Conservation (phyloP, 2,329 filamentous ascomycete species). For the Pyrenophora seminiperda region DNA sequence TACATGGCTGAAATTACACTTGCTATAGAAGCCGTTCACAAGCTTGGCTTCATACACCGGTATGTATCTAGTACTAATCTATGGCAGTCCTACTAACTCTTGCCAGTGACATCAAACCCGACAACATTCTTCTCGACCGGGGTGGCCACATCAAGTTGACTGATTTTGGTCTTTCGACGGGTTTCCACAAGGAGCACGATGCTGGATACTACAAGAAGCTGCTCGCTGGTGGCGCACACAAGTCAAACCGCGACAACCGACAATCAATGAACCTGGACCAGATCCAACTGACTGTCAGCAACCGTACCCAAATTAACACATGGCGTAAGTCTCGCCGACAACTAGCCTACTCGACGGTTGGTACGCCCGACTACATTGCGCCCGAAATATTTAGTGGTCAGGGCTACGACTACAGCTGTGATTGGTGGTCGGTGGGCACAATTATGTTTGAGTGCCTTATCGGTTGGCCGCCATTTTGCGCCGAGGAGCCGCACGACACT, state of each 20-base stretch:
- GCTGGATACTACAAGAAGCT: conserved; percentile 98
- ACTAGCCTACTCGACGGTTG: conserved; percentile 97
- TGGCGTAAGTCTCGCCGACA: conserved; percentile 95
- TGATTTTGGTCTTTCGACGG: conserved; percentile 96
- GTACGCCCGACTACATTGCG: conserved; percentile 97
- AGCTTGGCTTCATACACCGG: conserved; percentile 97
- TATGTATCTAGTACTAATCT: conserved; percentile 54
- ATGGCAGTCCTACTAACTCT: conserved; percentile 29
- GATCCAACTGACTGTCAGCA: conserved; percentile 97
- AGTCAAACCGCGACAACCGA: conserved; percentile 66
- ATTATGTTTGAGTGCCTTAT: conserved; percentile 99
- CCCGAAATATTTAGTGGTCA: conserved; percentile 97
- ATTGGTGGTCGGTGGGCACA: conserved; percentile 98
- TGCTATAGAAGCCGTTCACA: conserved; percentile 98
- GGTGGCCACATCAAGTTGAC: conserved; percentile 98
- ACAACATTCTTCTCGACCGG: conserved; percentile 95
- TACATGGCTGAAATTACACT: conserved; percentile 98
- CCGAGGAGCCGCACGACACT: conserved; percentile 95
- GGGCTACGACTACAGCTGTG: conserved; percentile 94
- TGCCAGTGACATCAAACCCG: conserved; percentile 92
- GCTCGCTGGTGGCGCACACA: conserved; percentile 68
- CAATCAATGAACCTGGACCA: conserved; percentile 96
- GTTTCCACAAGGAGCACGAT: conserved; percentile 96
- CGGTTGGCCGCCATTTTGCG: conserved; percentile 98
- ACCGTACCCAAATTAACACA: conserved; percentile 96